Evolutionary conservation across 2,329 filamentous ascomycete species (phyloP).

Genomic region (Venturia nashicola): DNA sequence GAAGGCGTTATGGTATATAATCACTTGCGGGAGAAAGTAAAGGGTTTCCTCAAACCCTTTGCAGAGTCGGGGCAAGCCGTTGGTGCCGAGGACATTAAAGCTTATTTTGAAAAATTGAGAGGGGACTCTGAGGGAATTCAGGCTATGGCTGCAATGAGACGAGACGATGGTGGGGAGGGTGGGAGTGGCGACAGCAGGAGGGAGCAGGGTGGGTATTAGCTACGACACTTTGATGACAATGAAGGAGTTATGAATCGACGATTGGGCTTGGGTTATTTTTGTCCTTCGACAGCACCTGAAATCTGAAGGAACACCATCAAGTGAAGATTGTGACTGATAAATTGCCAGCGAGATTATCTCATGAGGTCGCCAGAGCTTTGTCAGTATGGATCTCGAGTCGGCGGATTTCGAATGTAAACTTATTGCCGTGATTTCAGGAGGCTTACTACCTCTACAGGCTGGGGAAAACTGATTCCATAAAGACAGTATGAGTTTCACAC

Average conservation of each 20-base stretch:
- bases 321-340: too few relatives aligned
- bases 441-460: too few relatives aligned
- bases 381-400: too few relatives aligned
- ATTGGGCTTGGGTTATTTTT: not conserved
- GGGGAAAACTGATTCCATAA: too few relatives aligned
- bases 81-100: conserved; percentile 89
- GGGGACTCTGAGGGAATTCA: conserved; percentile 73
- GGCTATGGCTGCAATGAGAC: conserved; percentile 40
- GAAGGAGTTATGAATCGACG: too few relatives aligned
- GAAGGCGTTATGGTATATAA: conserved; percentile 98
- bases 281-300: too few relatives aligned
- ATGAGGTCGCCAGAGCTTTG: too few relatives aligned
- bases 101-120: conserved; percentile 85
- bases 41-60: conserved; percentile 85
- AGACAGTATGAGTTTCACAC: too few relatives aligned
- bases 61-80: conserved; percentile 83
- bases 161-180: conserved; percentile 27
- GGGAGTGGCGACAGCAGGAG: conserved; percentile 4
- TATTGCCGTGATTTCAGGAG: too few relatives aligned
- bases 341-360: too few relatives aligned
- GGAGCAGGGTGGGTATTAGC: conserved; percentile 9
- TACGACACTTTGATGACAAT: not conserved
- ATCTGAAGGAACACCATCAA: too few relatives aligned
- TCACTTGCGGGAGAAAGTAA: conserved; percentile 89
- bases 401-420: too few relatives aligned